Conservation (phyloP, 305 asterid species). For the Plantago coronopus region DNA sequence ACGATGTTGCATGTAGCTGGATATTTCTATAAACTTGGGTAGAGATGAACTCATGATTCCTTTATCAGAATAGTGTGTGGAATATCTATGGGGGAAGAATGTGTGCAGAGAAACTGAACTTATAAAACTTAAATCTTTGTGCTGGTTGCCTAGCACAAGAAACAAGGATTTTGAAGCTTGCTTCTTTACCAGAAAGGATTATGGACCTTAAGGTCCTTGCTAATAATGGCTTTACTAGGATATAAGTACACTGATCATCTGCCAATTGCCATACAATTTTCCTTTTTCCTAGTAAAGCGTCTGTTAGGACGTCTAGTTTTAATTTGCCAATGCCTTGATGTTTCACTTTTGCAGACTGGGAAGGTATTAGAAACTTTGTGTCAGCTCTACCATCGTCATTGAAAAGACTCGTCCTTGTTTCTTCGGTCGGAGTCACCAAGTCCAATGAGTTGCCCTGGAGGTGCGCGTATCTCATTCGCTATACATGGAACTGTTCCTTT, state of each 20-base stretch:
- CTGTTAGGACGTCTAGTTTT: not conserved
- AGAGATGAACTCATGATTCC: not conserved
- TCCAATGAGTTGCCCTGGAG: slow-evolving; percentile 91
- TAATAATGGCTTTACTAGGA: too few relatives aligned
- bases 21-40: not conserved
- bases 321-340: slow-evolving; percentile 8
- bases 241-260: too few relatives aligned
- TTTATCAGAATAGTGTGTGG: not conserved
- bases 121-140: too few relatives aligned
- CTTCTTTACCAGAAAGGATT: too few relatives aligned
- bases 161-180: too few relatives aligned
- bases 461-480: slow-evolving; percentile 34
- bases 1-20: not conserved
- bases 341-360: slow-evolving; percentile 68
- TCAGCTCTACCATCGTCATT: slow-evolving; percentile 61
- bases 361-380: slow-evolving; percentile 87
- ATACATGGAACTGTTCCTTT: slow-evolving; percentile 8
- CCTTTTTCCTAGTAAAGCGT: too few relatives aligned
- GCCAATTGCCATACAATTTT: too few relatives aligned
- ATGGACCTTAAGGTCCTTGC: too few relatives aligned
- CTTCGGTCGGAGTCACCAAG: slow-evolving; percentile 93
- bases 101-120: too few relatives aligned
- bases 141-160: too few relatives aligned
- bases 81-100: too few relatives aligned
- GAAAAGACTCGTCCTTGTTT: slow-evolving; percentile 81